Percentiles rank a stretch among this genome's conserved stretches.
Conservation (phyloP, 805 yeast genomes). For the Metschnikowia picachoensis region DNA sequence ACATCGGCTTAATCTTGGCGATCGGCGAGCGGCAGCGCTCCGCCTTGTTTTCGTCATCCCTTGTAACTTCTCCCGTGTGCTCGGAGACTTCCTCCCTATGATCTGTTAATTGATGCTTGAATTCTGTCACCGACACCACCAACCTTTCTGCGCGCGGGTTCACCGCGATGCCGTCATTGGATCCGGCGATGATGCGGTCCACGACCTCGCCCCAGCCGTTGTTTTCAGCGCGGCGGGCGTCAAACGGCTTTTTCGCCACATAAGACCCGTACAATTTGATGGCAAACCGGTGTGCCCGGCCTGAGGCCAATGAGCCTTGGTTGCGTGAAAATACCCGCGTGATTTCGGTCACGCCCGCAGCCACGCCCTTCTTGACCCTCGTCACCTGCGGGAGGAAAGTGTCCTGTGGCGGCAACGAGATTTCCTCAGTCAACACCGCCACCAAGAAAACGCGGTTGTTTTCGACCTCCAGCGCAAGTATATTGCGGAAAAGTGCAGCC, state of each 20-base stretch:
- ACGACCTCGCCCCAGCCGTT: conserved; percentile 89
- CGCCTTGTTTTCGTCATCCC: conserved; percentile 6
- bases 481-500: conserved; percentile 74
- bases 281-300: conserved; percentile 66
- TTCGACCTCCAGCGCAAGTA: conserved; percentile 64
- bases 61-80: background rate
- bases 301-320: conserved; percentile 54
- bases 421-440: conserved; percentile 69
- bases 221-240: conserved; percentile 27
- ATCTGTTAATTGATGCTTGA: conserved; percentile 44
- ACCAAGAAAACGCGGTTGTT: conserved; percentile 69
- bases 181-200: conserved; percentile 72
- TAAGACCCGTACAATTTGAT: conserved; percentile 71
- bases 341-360: conserved; percentile 85
- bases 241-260: conserved; percentile 40
- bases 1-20: conserved; percentile 60
- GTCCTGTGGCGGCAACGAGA: conserved; percentile 41
- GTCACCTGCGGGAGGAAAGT: conserved; percentile 29
- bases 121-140: conserved; percentile 68
- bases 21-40: conserved; percentile 46
- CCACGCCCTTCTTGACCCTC: conserved; percentile 69
- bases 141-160: conserved; percentile 77
- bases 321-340: conserved; percentile 69
- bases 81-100: conserved; percentile 1
- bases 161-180: conserved; percentile 71